These are phyloP conservation scores for Kodamaea plutei DNA, from an alignment of 1,139 yeast genomes.

Conservation along the genomic window DNA sequence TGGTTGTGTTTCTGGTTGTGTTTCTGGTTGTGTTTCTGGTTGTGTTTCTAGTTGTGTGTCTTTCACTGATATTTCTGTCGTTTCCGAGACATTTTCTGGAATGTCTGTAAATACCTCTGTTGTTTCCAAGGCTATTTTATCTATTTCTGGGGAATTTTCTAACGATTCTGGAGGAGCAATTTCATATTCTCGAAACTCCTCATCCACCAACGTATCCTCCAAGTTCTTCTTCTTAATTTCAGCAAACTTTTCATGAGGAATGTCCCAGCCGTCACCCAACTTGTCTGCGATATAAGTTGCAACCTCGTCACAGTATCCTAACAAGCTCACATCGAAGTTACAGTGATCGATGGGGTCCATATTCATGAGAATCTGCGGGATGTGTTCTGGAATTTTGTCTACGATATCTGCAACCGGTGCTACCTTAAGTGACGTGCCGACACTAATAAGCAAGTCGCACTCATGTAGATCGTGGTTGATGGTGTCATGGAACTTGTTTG, in stretches of 20 bases:
- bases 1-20: too few species aligned
- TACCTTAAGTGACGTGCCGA: slow-evolving; percentile 92
- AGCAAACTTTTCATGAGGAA: slow-evolving; percentile 47
- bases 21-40: too few species aligned
- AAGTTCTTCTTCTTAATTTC: slow-evolving; percentile 18
- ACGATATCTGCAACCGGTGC: slow-evolving; percentile 84
- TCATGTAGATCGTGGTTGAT: slow-evolving; percentile 50
- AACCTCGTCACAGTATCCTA: slow-evolving; percentile 87
- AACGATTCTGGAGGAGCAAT: too few species aligned
- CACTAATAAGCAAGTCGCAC: slow-evolving; percentile 80
- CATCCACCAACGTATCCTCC: slow-evolving; percentile 18
- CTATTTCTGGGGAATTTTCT: background rate
- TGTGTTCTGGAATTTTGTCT: slow-evolving; percentile 60
- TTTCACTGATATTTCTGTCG: too few species aligned
- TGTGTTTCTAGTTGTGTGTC: too few species aligned
- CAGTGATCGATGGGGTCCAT: slow-evolving; percentile 62
- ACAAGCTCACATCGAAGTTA: slow-evolving; percentile 74
- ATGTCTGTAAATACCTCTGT: background rate
- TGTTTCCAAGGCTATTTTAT: background rate
- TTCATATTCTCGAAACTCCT: slow-evolving; percentile 15
- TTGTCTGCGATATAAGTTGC: slow-evolving; percentile 53
- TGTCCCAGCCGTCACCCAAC: slow-evolving; percentile 55
- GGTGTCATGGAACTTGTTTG: slow-evolving; percentile 62
- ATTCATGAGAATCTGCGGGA: slow-evolving; percentile 84
- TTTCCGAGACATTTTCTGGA: too few species aligned